Conservation (phyloP, 139 green algal genomes). For the Chloropicon primus region DNA sequence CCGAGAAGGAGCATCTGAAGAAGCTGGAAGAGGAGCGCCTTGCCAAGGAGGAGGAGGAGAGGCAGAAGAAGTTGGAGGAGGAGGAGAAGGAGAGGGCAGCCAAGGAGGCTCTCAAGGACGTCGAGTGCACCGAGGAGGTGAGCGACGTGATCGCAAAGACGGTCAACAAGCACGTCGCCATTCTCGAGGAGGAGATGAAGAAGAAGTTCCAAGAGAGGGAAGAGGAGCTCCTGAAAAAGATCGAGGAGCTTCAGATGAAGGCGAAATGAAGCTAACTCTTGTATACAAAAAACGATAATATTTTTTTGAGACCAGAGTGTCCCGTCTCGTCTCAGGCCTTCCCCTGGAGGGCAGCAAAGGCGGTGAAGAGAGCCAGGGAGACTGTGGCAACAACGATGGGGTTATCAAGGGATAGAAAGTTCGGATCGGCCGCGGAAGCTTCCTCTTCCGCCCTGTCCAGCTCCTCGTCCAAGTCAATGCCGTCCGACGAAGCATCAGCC, state of each 20-base stretch:
- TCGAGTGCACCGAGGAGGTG: neutral
- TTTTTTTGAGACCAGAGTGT: too few relatives aligned
- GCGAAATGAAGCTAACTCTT: too few relatives aligned
- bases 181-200: neutral
- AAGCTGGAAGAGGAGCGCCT: neutral
- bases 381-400: neutral
- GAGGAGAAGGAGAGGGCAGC: neutral
- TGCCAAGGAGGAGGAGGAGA: neutral
- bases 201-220: neutral
- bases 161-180: neutral
- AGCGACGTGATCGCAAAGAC: neutral
- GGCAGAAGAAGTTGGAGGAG: neutral
- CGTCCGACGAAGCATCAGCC: neutral
- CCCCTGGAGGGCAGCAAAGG: neutral
- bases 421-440: neutral
- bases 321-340: too few relatives aligned
- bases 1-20: neutral
- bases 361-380: neutral
- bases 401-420: conserved; percentile 4
- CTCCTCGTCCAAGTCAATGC: neutral
- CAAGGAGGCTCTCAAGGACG: neutral
- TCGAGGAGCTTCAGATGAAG: neutral
- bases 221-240: neutral
- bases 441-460: neutral
- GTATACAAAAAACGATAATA: too few relatives aligned